Evolutionary conservation across 2,329 filamentous ascomycete species (phyloP), one percentile per base, ranked within the genome.

Genomic region (Alternaria solani): DNA sequence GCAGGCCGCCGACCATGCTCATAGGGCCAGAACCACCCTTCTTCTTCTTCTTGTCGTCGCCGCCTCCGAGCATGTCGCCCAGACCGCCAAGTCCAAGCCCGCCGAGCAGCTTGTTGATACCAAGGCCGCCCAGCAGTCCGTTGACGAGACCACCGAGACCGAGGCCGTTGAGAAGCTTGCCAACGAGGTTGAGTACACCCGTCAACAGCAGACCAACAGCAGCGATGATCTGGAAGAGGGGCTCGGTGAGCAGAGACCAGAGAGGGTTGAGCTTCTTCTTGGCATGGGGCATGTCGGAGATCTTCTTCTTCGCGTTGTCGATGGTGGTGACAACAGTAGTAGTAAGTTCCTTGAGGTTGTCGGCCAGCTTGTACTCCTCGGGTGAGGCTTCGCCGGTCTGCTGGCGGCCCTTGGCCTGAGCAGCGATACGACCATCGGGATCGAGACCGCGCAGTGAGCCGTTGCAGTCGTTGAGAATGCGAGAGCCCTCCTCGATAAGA

Each of bases 251-350:
- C 49, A 97, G 83, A 30, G 84, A 88, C 93, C 93, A 96, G 30
- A 97, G 87, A 11, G 94, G 93, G 82, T 94, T 97, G 62, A 97
- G 86, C 83, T 94, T 89, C 85, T 96, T 94, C 89, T 97, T 96
- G 43, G 93, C 94, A 68, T 96, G 91, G 6, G 94, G 93, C 91
- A 97, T 95, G 74, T 92, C 91, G 73, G 91, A 88, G 62, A 97
- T 91, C 83, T 92, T 91, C 82, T 90, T 91, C 87, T 94, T 95
- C 26, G 91, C 91, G 65, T 90, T 89, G 74, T 97, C 93, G 69
- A 97, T 94, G 25, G 90, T 92, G 71, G 89, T 88, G 47, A 91
- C 89, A 23, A 97, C 91, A 26, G 88, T 89, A 20, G 89, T 89
- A 0, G 93, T 94, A 60, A 97, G 85, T 81, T 93, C 92, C 83